Conservation (phyloP, 805 yeast genomes). For the Kodamaea hsintzibuensis region DNA sequence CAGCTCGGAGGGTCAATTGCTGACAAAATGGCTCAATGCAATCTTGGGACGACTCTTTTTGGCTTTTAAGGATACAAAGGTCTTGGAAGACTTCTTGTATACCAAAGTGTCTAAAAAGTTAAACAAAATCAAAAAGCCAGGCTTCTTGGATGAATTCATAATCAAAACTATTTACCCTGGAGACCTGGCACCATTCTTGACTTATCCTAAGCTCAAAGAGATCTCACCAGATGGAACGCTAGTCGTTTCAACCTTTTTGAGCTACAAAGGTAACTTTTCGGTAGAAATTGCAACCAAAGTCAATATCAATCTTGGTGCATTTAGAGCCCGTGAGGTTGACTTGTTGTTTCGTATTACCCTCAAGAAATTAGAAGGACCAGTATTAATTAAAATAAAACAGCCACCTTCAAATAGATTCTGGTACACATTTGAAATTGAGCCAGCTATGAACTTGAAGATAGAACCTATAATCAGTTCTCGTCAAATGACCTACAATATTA, state of each 20-base stretch:
- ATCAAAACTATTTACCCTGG: slow-evolving; percentile 77
- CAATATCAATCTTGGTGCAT: slow-evolving; percentile 71
- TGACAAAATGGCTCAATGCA: slow-evolving; percentile 91
- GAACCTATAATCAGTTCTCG: slow-evolving; percentile 92
- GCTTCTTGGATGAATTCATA: slow-evolving; percentile 79
- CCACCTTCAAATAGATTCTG: slow-evolving; percentile 91
- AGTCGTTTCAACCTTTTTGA: slow-evolving; percentile 57
- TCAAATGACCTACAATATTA: slow-evolving; percentile 71
- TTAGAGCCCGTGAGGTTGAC: slow-evolving; percentile 74
- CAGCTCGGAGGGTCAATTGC: slow-evolving; percentile 79
- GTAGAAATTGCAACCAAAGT: slow-evolving; percentile 80
- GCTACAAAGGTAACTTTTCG: slow-evolving; percentile 75
- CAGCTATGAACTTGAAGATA: slow-evolving; percentile 68
- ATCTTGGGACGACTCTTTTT: slow-evolving; percentile 79
- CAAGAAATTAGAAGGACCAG: slow-evolving; percentile 69
- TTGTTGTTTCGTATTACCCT: slow-evolving; percentile 70
- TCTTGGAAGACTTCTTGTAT: slow-evolving; percentile 57
- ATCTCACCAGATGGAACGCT: slow-evolving; percentile 81
- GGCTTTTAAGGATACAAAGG: slow-evolving; percentile 69
- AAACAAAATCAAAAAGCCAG: slow-evolving; percentile 80
- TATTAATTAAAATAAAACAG: slow-evolving; percentile 71
- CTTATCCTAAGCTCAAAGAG: slow-evolving; percentile 67
- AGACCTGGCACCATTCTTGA: slow-evolving; percentile 73
- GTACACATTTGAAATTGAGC: slow-evolving; percentile 85
- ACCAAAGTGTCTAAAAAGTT: slow-evolving; percentile 68